Evolutionary conservation across 768 basidiomycete species (phyloP), one percentile per base, ranked within the genome.

Genomic region (Boletus reticulatus): DNA sequence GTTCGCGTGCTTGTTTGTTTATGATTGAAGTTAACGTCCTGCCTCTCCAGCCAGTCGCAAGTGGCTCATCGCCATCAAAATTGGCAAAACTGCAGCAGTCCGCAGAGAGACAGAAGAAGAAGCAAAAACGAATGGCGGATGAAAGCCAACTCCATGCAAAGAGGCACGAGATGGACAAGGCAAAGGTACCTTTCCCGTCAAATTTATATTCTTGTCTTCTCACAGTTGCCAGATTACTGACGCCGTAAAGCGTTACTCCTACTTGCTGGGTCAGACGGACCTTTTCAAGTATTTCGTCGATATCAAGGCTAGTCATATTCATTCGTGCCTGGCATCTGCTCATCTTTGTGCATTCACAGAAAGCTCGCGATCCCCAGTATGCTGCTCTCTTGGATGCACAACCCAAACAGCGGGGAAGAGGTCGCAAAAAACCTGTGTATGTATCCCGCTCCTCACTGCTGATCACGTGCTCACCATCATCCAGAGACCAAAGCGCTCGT

Each of bases 201-300:
- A 34, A 38, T 19, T 39, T 32, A 37, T 31, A 16, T 34, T 36
- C 10, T 50, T 13, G 32, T 57, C 43, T 53, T 50, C 46, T 59
- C 65, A 57, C 63, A 44, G 17, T 37, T 43, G 50, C 20, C 61
- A 98, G 93, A 81, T 94, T 39, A 76, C 92, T 19, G 95, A 98
- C 67, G 92, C 94, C 11, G 91, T 98, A 57, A 98, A 98, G 71
- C 88, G 94, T 17, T 98, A 98, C 68, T 92, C 91, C 3, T 98
- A 98, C 72, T 83, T 98, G n/a, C 81, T 99, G 2, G 97, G 97
- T 9, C 95, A 99, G 71, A 98, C 96, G 0, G 97, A 98, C 61
- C 79, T 98, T 19, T 99, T 99, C 79, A 93, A 94, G 63, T 96
- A 98, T 72, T 98, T 98, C 68, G 92, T 98, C 8, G 94, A 98